Evolutionary conservation across 768 basidiomycete species (phyloP), one percentile per base, ranked within the genome.

Genomic region (Cytidiella melzeri): DNA sequence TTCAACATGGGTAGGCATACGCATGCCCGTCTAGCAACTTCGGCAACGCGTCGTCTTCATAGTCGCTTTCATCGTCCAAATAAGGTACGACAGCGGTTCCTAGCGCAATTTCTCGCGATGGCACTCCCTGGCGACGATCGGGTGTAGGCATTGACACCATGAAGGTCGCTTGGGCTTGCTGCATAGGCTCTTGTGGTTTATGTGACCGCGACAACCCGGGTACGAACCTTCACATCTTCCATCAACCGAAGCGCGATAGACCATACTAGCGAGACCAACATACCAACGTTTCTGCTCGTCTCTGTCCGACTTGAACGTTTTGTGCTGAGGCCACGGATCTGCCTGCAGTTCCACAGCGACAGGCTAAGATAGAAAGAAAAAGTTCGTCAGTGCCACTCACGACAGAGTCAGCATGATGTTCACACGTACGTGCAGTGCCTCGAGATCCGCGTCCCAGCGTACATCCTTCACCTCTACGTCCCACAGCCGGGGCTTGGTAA

Each of bases 281-380:
- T 18, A 41, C 18, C 40, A 41, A 41, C 9, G 18, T 41, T 21
- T 24, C 6, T 47, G 36, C 25, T 9, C 23, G 5, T 34, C 9
- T 12, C 13, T 18, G 45, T 11, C 19, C 30, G 11, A 46, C 30
- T 34, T 15, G 15, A 34, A 7, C 9, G 30, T 34, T 15, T 34
- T 34, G 30, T 7, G 15, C 9, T 34, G 9, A 15, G 15, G 30
- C 30, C 30, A 23, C 19, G 47, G 27, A 34, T 26, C 46, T 27
- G 26, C 18, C 30, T 43, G 52, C 42, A 53, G 46, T 34, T 53
- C 52, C 18, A 38, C 52, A 13, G 52, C 52, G 10, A 53, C 47
- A 38, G 52, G 52, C 52, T 53, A 34, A 9, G 28, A 12, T 44
- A 28, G 5, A 12, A 12, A 10, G 24, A 44, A 21, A 6, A 23